phyloP scores from a whole-genome alignment of 192 early-diverging fungal species.

The Coemansia sp. region DNA sequence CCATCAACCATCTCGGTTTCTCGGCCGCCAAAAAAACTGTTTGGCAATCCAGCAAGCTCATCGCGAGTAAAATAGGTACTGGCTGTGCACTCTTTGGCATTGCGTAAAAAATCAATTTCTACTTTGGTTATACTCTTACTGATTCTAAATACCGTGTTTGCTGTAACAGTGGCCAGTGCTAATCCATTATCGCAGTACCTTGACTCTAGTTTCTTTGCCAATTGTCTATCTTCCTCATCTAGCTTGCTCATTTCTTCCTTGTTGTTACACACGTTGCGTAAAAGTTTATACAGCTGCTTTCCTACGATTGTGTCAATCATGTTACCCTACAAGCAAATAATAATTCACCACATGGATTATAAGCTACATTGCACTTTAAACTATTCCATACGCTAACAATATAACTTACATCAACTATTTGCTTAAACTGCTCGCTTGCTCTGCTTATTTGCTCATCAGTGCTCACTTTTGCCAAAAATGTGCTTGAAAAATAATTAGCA shows the following conservation, averaged over 20 bases:
- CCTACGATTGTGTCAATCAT: neutral
- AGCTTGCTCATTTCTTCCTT: slow-evolving; percentile 23
- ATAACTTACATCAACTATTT: neutral
- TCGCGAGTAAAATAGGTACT: slow-evolving; percentile 40
- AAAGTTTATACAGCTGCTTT: slow-evolving; percentile 10
- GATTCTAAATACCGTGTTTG: neutral
- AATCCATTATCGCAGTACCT: neutral
- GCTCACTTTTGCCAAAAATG: slow-evolving; percentile 1
- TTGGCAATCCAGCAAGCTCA: slow-evolving; percentile 67
- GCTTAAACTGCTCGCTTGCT: neutral
- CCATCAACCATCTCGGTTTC: slow-evolving; percentile 57
- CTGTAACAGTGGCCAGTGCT: neutral
- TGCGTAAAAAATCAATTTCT: slow-evolving; percentile 63
- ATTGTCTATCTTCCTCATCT: slow-evolving; percentile 14
- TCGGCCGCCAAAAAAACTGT: slow-evolving; percentile 59
- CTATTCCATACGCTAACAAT: neutral
- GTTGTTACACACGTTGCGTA: neutral
- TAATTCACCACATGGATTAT: neutral
- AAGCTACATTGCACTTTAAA: neutral
- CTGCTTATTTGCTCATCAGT: neutral
- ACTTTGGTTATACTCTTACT: slow-evolving; percentile 31
- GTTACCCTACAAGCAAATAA: neutral
- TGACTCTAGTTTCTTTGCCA: neutral
- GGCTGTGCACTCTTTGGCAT: slow-evolving; percentile 58
- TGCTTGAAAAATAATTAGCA: slow-evolving; percentile 11